Evolutionary conservation across 176 grass and related monocot genomes (phyloP).

Genomic region (Zea mays): Zm-B73-REFERENCE-NAM-5.0 NC_050096.1:226683001-226683500

Average conservation of each 20-base stretch:
- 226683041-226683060: constrained; percentile 6
- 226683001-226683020: neutral
- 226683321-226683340: neutral
- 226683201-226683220: constrained; percentile 65
- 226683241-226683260: neutral
- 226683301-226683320: neutral
- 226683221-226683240: constrained; percentile 55
- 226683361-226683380: constrained; percentile 77
- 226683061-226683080: constrained; percentile 56
- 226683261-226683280: neutral
- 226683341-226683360: constrained; percentile 40
- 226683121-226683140: constrained; percentile 55
- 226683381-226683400: constrained; percentile 67
- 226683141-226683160: constrained; percentile 55
- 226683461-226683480: constrained; percentile 26
- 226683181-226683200: constrained; percentile 64
- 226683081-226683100: constrained; percentile 58
- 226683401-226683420: constrained; percentile 57
- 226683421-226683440: constrained; percentile 62
- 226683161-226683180: constrained; percentile 63
- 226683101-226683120: constrained; percentile 76
- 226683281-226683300: neutral
- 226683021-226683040: constrained; percentile 2
- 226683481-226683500: neutral
- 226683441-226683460: constrained; percentile 69